A percentile compares a stretch with the other conserved stretches of the same genome.
These are phyloP conservation scores for Candida takata DNA, from an alignment of 805 yeast species.

Conservation along the genomic window DNA sequence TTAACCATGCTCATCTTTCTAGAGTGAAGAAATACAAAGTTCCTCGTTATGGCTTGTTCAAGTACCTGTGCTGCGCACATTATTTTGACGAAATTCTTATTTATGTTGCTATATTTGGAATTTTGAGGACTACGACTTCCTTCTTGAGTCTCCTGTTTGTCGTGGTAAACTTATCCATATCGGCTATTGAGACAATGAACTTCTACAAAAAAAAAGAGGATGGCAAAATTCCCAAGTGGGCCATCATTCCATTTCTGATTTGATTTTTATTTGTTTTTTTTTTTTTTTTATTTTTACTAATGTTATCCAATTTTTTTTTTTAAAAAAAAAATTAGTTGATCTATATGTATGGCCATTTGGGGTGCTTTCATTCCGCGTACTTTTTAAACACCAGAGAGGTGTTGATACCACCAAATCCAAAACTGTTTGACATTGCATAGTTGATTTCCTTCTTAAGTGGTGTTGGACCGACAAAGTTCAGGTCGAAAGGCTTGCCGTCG, in stretches of 20 bases:
- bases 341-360: background rate
- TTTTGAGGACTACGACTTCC: conserved; percentile 15
- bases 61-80: conserved; percentile 54
- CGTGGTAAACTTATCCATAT: conserved; percentile 41
- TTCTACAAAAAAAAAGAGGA: conserved; percentile 33
- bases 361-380: conserved; percentile 13
- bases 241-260: conserved; percentile 33
- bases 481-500: conserved; percentile 36
- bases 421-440: conserved; percentile 77
- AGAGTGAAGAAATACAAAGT: conserved; percentile 32
- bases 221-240: conserved; percentile 24
- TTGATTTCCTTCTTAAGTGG: conserved; percentile 37
- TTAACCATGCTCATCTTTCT: conserved; percentile 21
- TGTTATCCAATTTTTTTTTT: too few relatives aligned
- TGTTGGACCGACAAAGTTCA: conserved; percentile 49
- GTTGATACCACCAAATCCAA: conserved; percentile 97
- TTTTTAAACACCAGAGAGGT: conserved; percentile 57
- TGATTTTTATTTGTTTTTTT: too few relatives aligned
- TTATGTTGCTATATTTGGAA: conserved; percentile 32
- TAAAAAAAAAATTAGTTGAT: background rate
- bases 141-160: conserved; percentile 25
- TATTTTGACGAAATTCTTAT: conserved; percentile 60
- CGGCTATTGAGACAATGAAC: conserved; percentile 45
- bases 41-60: conserved; percentile 47
- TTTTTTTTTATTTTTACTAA: too few relatives aligned